Percentiles rank a stretch among this genome's conserved stretches.
Evolutionary conservation across 2,329 filamentous ascomycete species (phyloP).

Genomic region (Fusarium acutatum): DNA sequence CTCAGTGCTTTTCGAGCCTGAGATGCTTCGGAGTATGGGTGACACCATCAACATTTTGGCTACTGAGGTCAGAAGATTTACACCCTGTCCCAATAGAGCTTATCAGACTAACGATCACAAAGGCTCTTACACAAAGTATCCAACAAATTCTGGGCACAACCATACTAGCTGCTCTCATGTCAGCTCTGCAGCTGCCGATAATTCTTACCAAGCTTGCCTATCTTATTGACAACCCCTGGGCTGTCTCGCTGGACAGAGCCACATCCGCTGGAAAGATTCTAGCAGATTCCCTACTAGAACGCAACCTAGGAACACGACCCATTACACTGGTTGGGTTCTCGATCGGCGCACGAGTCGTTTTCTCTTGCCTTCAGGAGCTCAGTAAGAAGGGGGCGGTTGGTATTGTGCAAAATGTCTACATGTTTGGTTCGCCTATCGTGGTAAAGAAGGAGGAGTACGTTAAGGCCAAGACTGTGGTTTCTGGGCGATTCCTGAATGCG

Average conservation of each 20-base stretch:
- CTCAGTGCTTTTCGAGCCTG: slow-evolving; percentile 95
- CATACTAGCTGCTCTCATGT: slow-evolving; percentile 88
- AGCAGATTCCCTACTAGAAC: slow-evolving; percentile 90
- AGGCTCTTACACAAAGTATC: slow-evolving; percentile 91
- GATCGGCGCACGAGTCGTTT: slow-evolving; percentile 90
- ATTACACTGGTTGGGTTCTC: slow-evolving; percentile 96
- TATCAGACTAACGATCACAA: slow-evolving; percentile 45
- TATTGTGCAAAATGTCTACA: slow-evolving; percentile 91
- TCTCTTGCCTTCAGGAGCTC: slow-evolving; percentile 88
- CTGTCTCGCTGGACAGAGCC: slow-evolving; percentile 91
- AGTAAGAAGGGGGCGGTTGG: slow-evolving; percentile 84
- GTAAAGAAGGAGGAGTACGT: slow-evolving; percentile 91
- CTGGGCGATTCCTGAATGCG: slow-evolving; percentile 93
- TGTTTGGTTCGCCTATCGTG: slow-evolving; percentile 92
- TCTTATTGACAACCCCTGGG: slow-evolving; percentile 98
- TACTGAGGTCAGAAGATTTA: slow-evolving; percentile 76
- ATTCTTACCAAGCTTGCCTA: slow-evolving; percentile 94
- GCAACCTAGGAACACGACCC: slow-evolving; percentile 88
- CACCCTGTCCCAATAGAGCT: too few relatives aligned
- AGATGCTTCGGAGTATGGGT: slow-evolving; percentile 98
- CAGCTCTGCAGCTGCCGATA: slow-evolving; percentile 89
- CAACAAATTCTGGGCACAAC: slow-evolving; percentile 95
- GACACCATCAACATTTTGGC: slow-evolving; percentile 98
- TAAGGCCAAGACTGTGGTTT: slow-evolving; percentile 81
- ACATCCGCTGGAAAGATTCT: slow-evolving; percentile 89